Evolutionary conservation across 2,329 filamentous ascomycete species (phyloP).

Genomic region (Alternaria triticimaculans): DNA sequence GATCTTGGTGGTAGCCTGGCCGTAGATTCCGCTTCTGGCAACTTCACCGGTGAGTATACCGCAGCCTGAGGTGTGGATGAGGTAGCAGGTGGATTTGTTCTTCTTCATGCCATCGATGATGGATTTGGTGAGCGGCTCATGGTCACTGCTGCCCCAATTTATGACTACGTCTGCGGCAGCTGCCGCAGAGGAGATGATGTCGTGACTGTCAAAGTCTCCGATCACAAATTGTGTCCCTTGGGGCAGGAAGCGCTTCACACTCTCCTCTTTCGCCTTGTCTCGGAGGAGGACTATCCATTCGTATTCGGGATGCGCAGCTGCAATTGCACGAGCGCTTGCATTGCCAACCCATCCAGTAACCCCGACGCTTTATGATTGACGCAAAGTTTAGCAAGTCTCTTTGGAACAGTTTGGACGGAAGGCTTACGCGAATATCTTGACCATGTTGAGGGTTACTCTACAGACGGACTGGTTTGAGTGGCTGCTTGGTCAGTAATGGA

Average conservation of each 20-base stretch:
- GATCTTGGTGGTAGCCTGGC: neutral
- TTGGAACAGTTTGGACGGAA: accelerated
- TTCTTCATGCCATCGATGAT: neutral
- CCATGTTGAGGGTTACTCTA: too few relatives aligned
- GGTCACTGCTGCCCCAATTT: neutral
- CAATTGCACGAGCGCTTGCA: neutral
- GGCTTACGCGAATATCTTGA: neutral
- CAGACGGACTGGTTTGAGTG: too few relatives aligned
- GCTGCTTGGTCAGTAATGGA: too few relatives aligned
- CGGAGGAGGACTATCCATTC: neutral
- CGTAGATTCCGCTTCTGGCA: neutral
- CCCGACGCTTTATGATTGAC: neutral
- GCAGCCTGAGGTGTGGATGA: neutral
- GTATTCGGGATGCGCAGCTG: neutral
- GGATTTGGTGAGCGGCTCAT: neutral
- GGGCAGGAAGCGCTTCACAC: neutral
- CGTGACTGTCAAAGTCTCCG: neutral
- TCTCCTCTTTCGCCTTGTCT: neutral
- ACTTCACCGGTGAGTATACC: neutral
- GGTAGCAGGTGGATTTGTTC: neutral
- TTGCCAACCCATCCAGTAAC: neutral
- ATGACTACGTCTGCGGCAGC: neutral
- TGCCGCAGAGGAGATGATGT: neutral
- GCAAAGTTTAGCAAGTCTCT: neutral
- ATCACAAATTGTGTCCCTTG: neutral